Conservation (phyloP, 306 rosid species). For the Fragaria nilgerrensis region DNA sequence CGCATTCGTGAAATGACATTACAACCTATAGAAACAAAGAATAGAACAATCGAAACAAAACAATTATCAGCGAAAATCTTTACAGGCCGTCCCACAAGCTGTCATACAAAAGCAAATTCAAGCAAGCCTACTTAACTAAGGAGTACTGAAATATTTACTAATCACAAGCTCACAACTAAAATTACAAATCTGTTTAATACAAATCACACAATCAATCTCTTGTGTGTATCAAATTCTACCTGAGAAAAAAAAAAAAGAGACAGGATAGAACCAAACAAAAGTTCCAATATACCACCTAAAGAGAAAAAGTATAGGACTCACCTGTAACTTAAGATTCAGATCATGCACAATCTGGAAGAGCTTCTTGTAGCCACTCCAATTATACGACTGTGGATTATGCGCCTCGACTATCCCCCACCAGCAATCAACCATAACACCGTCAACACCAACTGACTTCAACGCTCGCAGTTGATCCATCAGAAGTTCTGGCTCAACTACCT, state of each 20-base stretch:
- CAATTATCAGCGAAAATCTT: neutral
- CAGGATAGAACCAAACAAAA: neutral
- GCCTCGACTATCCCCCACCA: constrained; percentile 97
- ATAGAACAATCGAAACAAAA: neutral
- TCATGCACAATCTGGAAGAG: constrained; percentile 79
- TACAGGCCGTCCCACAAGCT: neutral
- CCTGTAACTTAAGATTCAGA: constrained; percentile 76
- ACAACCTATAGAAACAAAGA: constrained; percentile 41
- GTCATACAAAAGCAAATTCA: neutral
- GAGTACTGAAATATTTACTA: neutral
- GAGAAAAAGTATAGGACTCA: constrained; percentile 23
- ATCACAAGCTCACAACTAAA: neutral
- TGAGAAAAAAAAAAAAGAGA: neutral
- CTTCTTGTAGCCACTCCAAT: constrained; percentile 75
- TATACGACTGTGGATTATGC: constrained; percentile 66
- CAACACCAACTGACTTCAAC: constrained; percentile 68
- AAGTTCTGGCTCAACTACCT: constrained; percentile 69
- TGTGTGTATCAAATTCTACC: neutral
- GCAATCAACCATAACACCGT: constrained; percentile 84
- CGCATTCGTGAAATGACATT: constrained; percentile 86
- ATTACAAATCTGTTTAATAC: neutral
- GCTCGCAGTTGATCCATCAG: constrained; percentile 54
- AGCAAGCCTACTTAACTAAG: neutral
- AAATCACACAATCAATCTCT: neutral
- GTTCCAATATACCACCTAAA: neutral